A percentile compares a stretch with the other conserved stretches of the same genome.
phyloP scores from a whole-genome alignment of 78 protist species.

The Planoprotostelium fungivorum region DNA sequence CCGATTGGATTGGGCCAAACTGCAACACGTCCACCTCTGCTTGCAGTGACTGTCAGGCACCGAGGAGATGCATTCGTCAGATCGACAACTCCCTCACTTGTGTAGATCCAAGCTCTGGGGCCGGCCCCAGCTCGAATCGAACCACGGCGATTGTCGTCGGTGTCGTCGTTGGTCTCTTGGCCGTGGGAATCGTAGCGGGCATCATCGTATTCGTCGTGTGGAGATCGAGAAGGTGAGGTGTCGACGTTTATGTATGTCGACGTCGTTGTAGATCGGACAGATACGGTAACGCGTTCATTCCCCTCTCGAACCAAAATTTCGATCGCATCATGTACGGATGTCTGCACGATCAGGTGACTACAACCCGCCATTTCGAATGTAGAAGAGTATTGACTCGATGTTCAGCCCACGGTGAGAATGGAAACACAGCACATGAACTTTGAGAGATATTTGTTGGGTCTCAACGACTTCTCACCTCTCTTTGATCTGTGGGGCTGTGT shows the following conservation, averaged over 20 bases:
- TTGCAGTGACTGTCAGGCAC: too few species aligned
- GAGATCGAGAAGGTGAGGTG: neutral
- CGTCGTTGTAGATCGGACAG: neutral
- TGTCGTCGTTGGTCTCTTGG: neutral
- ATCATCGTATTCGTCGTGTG: neutral
- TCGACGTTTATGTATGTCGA: too few species aligned
- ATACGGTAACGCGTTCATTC: neutral
- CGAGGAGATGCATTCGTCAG: too few species aligned
- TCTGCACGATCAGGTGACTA: neutral
- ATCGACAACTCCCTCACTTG: too few species aligned
- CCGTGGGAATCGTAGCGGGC: neutral
- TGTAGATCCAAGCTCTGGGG: too few species aligned
- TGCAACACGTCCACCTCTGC: too few species aligned
- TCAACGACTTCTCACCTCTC: neutral
- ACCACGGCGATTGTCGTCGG: neutral
- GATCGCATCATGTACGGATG: neutral
- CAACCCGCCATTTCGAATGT: neutral
- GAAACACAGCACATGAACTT: neutral
- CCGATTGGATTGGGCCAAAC: too few species aligned
- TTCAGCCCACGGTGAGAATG: neutral
- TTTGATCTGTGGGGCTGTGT: neutral
- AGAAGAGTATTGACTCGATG: neutral
- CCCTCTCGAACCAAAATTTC: neutral
- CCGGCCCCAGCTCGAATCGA: too few species aligned
- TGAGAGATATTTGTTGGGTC: neutral